These are phyloP conservation scores for Fusarium verticillioides DNA, from an alignment of 2,329 filamentous ascomycete genomes.

Conservation along the genomic window DNA sequence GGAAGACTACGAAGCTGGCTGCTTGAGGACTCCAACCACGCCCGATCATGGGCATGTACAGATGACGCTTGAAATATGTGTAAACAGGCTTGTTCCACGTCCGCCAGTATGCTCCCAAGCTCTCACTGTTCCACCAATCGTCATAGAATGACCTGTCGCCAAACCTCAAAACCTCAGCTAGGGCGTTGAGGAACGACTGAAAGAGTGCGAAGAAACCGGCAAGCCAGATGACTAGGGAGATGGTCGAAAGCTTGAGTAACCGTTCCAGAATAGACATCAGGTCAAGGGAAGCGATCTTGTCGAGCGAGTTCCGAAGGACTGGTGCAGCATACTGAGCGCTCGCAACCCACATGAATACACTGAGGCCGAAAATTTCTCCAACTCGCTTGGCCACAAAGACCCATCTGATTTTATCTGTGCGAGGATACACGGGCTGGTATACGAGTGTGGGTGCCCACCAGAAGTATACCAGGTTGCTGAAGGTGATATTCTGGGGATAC, in stretches of 20 bases:
- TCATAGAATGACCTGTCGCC: slow-evolving; percentile 95
- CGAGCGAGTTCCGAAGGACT: slow-evolving; percentile 86
- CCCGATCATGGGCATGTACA: slow-evolving; percentile 88
- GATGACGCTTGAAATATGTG: slow-evolving; percentile 93
- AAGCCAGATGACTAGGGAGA: slow-evolving; percentile 95
- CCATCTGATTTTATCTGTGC: slow-evolving; percentile 85
- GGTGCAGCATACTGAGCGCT: slow-evolving; percentile 95
- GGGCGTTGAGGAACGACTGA: slow-evolving; percentile 89
- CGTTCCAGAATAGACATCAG: slow-evolving; percentile 86
- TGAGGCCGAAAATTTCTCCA: slow-evolving; percentile 79
- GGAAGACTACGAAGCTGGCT: slow-evolving; percentile 85
- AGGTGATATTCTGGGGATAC: slow-evolving; percentile 91
- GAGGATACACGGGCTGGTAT: slow-evolving; percentile 96
- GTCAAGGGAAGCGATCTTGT: slow-evolving; percentile 85
- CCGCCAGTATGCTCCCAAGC: slow-evolving; percentile 89
- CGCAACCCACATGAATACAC: slow-evolving; percentile 93
- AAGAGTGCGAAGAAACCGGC: slow-evolving; percentile 97
- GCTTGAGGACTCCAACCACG: slow-evolving; percentile 78
- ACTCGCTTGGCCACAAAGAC: slow-evolving; percentile 86
- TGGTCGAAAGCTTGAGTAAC: slow-evolving; percentile 93
- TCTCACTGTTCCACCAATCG: slow-evolving; percentile 97
- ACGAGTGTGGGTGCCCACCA: slow-evolving; percentile 98
- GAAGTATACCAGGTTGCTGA: slow-evolving; percentile 90
- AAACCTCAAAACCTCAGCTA: slow-evolving; percentile 90
- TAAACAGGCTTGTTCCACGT: slow-evolving; percentile 99